Conservation (phyloP, 805 yeast species). For the Kodamaea kaohsiungensis region DNA sequence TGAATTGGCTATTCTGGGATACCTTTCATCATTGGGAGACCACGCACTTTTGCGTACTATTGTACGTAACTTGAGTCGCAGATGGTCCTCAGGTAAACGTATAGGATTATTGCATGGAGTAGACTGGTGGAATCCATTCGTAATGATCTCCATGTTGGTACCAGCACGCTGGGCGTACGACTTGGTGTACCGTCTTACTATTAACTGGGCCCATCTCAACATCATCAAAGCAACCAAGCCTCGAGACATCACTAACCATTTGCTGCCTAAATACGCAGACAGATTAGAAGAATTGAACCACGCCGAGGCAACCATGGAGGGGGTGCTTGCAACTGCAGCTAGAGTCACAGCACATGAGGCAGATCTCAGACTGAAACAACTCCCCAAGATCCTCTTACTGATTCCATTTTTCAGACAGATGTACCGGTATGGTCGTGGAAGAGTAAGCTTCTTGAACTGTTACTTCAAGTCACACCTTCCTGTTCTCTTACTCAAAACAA, state of each 20-base stretch:
- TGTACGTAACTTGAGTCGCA: conserved; percentile 12
- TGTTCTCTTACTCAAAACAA: conserved; percentile 9
- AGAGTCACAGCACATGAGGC: neutral
- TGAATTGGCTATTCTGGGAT: conserved; percentile 38
- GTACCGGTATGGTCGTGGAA: neutral
- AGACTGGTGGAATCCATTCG: conserved; percentile 30
- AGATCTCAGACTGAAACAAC: neutral
- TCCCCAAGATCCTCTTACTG: conserved; percentile 2
- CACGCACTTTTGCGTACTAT: conserved; percentile 29
- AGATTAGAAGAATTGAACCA: conserved; percentile 22
- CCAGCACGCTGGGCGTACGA: conserved; percentile 42
- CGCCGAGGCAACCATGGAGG: conserved; percentile 6
- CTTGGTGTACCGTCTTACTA: conserved; percentile 29
- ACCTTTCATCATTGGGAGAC: conserved; percentile 38
- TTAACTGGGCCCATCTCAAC: conserved; percentile 35
- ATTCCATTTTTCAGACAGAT: conserved; percentile 4
- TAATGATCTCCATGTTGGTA: conserved; percentile 34
- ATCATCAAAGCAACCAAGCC: conserved; percentile 30
- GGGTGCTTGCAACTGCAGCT: neutral
- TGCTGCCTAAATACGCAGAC: conserved; percentile 22
- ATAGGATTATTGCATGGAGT: conserved; percentile 21
- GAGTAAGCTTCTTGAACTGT: neutral
- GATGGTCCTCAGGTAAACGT: neutral
- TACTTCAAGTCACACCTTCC: conserved; percentile 1
- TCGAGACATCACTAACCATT: conserved; percentile 33